These are phyloP conservation scores for Blakeslea trispora DNA, from an alignment of 371 early-diverging fungal genomes.

Conservation along the genomic window DNA sequence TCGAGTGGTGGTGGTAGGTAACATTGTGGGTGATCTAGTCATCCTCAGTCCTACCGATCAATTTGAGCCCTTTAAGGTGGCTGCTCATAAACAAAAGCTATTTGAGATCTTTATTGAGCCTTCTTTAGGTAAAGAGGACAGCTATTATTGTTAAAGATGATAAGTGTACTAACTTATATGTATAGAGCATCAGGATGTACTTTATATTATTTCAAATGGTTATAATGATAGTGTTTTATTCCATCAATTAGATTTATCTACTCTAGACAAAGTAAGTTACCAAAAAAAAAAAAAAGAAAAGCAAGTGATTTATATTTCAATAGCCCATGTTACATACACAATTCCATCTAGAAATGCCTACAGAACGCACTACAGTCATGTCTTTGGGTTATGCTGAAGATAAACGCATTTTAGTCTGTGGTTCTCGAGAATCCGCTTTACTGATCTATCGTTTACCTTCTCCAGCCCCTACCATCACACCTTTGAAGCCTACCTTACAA, in stretches of 20 bases:
- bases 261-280: slow-evolving; percentile 20
- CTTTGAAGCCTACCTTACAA: slow-evolving; percentile 35
- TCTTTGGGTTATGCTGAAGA: slow-evolving; percentile 47
- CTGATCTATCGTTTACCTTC: slow-evolving; percentile 51
- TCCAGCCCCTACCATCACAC: slow-evolving; percentile 1
- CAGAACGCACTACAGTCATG: slow-evolving; percentile 50
- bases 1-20: slow-evolving; percentile 57
- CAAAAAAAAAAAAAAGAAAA: too few species aligned
- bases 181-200: slow-evolving; percentile 30
- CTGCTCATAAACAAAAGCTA: slow-evolving; percentile 51
- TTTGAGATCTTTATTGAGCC: slow-evolving; percentile 50
- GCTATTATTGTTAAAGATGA: too few species aligned
- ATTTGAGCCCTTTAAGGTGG: slow-evolving; percentile 52
- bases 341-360: slow-evolving; percentile 50
- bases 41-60: slow-evolving; percentile 47
- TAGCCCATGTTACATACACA: slow-evolving; percentile 45
- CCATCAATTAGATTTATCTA: slow-evolving; percentile 33
- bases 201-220: slow-evolving; percentile 48
- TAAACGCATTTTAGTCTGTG: slow-evolving; percentile 54
- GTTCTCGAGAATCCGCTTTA: slow-evolving; percentile 64
- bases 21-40: slow-evolving; percentile 58
- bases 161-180: too few species aligned
- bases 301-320: too few species aligned
- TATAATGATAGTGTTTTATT: slow-evolving; percentile 46
- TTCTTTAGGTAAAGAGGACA: slow-evolving; percentile 26